Evolutionary conservation across 2,329 filamentous ascomycete species (phyloP).

Genomic region (Cercospora sp.): DNA sequence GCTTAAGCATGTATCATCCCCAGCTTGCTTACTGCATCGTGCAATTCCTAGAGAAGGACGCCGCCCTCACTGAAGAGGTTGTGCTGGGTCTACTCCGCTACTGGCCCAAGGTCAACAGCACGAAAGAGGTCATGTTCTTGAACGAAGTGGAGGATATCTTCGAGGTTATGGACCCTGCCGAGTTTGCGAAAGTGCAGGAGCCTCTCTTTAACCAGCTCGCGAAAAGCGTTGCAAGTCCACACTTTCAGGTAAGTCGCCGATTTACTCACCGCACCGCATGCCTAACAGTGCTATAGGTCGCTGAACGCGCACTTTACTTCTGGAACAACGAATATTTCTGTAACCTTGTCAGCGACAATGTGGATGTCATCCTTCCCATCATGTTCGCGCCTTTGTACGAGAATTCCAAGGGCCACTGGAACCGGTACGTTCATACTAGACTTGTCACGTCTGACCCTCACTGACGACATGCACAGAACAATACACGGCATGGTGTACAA

Average conservation of each 20-base stretch:
- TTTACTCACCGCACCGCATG: not conserved
- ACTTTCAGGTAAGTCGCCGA: slow-evolving; percentile 71
- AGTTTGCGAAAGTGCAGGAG: slow-evolving; percentile 98
- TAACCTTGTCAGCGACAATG: slow-evolving; percentile 97
- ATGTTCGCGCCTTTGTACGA: slow-evolving; percentile 99
- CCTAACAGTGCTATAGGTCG: slow-evolving; percentile 59
- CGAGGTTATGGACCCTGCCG: slow-evolving; percentile 97
- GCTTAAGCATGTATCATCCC: slow-evolving; percentile 98
- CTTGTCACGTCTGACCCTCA: no score
- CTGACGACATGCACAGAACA: slow-evolving; percentile 60
- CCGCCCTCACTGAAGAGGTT: slow-evolving; percentile 94
- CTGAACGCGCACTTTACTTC: slow-evolving; percentile 95
- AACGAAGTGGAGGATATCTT: slow-evolving; percentile 99
- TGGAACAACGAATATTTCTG: slow-evolving; percentile 99
- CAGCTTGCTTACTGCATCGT: slow-evolving; percentile 98
- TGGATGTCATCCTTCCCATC: slow-evolving; percentile 95
- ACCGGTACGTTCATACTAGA: slow-evolving; percentile 64
- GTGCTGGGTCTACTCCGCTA: slow-evolving; percentile 92
- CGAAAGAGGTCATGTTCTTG: slow-evolving; percentile 99
- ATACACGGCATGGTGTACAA: slow-evolving; percentile 99
- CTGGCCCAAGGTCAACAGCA: slow-evolving; percentile 99
- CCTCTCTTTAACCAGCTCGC: slow-evolving; percentile 95
- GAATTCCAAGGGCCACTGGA: slow-evolving; percentile 99
- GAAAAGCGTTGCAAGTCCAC: slow-evolving; percentile 95
- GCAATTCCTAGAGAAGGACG: slow-evolving; percentile 97